A percentile compares a stretch with the other conserved stretches of the same genome.
Conservation (phyloP, 805 yeast genomes). For the Kuraishia capsulata region DNA sequence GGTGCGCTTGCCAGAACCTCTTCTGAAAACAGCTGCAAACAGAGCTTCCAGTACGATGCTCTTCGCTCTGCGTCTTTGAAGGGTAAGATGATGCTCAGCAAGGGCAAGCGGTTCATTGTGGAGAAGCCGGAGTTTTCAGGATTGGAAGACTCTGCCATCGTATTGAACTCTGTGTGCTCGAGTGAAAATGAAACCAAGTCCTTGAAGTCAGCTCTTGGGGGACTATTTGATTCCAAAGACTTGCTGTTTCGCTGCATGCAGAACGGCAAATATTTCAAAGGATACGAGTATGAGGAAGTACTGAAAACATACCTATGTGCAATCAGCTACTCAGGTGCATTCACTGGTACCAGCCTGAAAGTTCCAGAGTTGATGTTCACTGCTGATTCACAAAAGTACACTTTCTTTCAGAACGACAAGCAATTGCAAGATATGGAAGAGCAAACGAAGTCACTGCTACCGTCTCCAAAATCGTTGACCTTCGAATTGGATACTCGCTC, state of each 20-base stretch:
- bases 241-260: background rate
- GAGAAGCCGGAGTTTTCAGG: constrained; percentile 40
- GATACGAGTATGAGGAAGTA: background rate
- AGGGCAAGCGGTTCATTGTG: constrained; percentile 21
- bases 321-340: background rate
- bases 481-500: background rate
- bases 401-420: constrained; percentile 4
- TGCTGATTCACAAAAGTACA: constrained; percentile 5
- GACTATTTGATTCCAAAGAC: background rate
- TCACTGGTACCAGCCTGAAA: background rate
- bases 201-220: background rate
- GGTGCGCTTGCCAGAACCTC: background rate
- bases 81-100: constrained; percentile 11
- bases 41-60: background rate
- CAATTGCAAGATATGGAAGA: constrained; percentile 3
- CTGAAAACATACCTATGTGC: background rate
- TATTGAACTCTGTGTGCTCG: constrained; percentile 27
- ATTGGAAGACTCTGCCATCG: constrained; percentile 39
- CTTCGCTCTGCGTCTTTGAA: background rate
- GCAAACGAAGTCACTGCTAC: background rate
- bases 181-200: background rate
- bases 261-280: background rate
- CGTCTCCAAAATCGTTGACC: constrained; percentile 4
- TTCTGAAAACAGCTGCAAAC: background rate
- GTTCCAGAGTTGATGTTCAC: constrained; percentile 2